Conservation (phyloP, 2,329 filamentous ascomycete species). For the Gaeumannomyces tritici region DNA sequence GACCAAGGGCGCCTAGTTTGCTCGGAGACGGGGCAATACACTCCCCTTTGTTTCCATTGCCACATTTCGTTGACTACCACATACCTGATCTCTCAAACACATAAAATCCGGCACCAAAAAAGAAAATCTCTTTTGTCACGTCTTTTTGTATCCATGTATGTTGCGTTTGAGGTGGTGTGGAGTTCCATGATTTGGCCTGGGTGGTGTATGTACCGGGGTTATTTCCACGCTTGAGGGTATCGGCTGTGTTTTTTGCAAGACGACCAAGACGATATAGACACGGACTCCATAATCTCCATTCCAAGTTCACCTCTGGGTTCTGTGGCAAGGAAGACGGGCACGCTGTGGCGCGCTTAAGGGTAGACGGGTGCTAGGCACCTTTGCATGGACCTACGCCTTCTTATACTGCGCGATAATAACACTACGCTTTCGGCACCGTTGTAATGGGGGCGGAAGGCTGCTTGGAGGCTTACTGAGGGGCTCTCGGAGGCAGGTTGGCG, state of each 20-base stretch:
- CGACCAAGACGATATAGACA: not conserved
- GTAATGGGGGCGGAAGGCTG: not conserved
- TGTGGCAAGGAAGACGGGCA: too few relatives aligned
- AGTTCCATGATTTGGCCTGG: not conserved
- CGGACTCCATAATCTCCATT: not conserved
- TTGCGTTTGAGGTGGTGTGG: not conserved
- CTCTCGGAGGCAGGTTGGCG: too few relatives aligned
- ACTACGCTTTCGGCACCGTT: not conserved
- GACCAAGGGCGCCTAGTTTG: conserved; percentile 2
- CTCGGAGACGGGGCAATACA: not conserved
- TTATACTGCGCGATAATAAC: not conserved
- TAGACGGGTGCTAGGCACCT: not conserved
- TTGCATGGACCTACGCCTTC: not conserved
- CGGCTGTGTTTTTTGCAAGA: not conserved
- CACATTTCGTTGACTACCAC: not conserved
- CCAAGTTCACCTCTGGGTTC: too few relatives aligned
- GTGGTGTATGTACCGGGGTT: not conserved
- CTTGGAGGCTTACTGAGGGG: not conserved
- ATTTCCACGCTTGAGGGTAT: not conserved
- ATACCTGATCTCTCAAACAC: not conserved
- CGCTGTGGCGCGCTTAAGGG: too few relatives aligned
- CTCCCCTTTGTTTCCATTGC: not conserved
- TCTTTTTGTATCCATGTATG: not conserved
- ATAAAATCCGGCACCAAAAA: not conserved
- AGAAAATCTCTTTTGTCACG: not conserved